Base-by-base conservation (phyloP, 2,329 filamentous ascomycete genomes). In the Fusarium tjaetaba region DNA sequence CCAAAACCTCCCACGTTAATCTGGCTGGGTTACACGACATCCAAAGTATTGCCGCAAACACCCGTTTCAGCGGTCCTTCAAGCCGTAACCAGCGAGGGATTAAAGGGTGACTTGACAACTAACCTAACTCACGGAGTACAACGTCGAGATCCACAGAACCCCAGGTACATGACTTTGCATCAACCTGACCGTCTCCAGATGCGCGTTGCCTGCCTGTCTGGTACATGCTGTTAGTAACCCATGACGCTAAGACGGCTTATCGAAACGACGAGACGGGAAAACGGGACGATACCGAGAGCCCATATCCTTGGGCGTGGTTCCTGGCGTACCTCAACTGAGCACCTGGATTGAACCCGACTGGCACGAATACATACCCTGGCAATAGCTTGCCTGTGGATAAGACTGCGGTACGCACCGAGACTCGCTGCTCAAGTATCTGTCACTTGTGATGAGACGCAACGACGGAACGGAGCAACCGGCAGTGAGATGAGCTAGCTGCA, bases 391-490 rank as follows among this genome's bases (percentile, higher is more conserved):
- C 28, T 43, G 52, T 57, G 65, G 65, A 57, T 61, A 73, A 39
- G 43, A 56, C 30, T 32, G 36, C 42, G 48, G 42, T 49, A 42
- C 41, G 57, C 34, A 39, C 36, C 55, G 36, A 55, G 36, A 55
- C 32, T 39, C 36, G 24, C 39, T 43, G 24, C 15, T 18, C 34
- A 26, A 41, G 30, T 30, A 51, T 43, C 28, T 46, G 45, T 53
- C 41, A 48, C 30, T 43, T 45, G 55, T 58, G 41, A 58, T 49
- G 38, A 48, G 34, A 66, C 24, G 41, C 42, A 49, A 58, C 42
- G 8, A 51, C 48, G n/a, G n/a, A 42, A 69, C 66, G 71, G 71
- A 73, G 62, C 20, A 57, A 57, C 71, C 71, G 71, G 71, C 53
- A 73, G 24, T 49, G 34, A 41, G 41, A 32, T 65, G 51, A 61